Evolutionary conservation across 768 basidiomycete genomes (phyloP).

Genomic region (Aureoboletus auriporus): DNA sequence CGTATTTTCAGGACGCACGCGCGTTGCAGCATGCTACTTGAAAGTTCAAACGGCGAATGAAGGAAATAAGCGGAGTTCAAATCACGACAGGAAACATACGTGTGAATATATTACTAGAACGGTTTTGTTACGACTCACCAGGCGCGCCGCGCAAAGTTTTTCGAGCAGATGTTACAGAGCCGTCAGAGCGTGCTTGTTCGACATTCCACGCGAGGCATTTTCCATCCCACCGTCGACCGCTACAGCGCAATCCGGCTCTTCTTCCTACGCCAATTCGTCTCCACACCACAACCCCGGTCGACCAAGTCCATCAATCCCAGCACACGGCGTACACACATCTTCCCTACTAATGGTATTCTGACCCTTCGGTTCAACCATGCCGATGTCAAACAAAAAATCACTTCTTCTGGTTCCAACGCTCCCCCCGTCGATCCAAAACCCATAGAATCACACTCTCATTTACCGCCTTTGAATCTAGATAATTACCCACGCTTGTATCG

Average conservation of each 20-base stretch:
- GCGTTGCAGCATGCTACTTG: too few relatives aligned
- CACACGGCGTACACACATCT: not conserved
- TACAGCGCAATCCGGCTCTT: constrained; percentile 57
- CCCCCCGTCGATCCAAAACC: constrained; percentile 7
- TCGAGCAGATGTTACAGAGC: constrained; percentile 12
- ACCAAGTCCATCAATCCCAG: not conserved
- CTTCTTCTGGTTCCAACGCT: not conserved
- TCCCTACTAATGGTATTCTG: not conserved
- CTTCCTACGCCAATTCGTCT: constrained; percentile 38
- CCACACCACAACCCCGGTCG: not conserved
- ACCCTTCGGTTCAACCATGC: constrained; percentile 15
- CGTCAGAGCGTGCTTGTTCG: constrained; percentile 14
- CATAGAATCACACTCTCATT: constrained; percentile 5
- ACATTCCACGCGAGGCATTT: constrained; percentile 23
- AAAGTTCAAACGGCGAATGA: too few relatives aligned
- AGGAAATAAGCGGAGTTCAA: too few relatives aligned
- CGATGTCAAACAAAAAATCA: constrained; percentile 5
- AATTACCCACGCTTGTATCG: constrained; percentile 81
- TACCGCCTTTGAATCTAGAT: constrained; percentile 43
- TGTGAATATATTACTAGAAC: constrained; percentile 7
- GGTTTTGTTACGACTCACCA: too few relatives aligned
- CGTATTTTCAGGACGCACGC: too few relatives aligned
- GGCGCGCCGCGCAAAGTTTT: too few relatives aligned
- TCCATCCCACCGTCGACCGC: constrained; percentile 43
- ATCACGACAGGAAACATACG: not conserved